phyloP scores from a whole-genome alignment of 2,329 filamentous ascomycete genomes.

The Calonectria multiphialidica region DNA sequence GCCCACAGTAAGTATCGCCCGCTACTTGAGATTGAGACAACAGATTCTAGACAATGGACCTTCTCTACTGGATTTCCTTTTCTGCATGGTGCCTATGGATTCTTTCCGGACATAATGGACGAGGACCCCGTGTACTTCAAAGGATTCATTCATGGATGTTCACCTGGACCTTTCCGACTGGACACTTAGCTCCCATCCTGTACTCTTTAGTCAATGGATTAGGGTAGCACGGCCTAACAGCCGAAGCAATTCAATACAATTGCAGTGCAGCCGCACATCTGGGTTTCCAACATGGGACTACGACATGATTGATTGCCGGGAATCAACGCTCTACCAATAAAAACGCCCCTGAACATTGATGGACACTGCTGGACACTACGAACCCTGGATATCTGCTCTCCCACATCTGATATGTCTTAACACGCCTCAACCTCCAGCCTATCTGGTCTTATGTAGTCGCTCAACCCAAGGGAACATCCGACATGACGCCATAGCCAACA shows the following conservation, averaged over 20 bases:
- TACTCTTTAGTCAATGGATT: conserved; percentile 16
- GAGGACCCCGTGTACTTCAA: conserved; percentile 32
- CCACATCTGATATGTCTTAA: neutral
- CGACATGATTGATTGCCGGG: conserved; percentile 18
- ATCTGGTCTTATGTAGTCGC: neutral
- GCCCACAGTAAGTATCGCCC: conserved; percentile 55
- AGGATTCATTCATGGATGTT: neutral
- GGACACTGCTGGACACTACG: conserved; percentile 23
- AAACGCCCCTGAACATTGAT: conserved; percentile 15
- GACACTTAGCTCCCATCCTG: conserved; percentile 23
- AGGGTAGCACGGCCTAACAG: conserved; percentile 34
- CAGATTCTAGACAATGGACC: conserved; percentile 37
- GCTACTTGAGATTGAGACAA: conserved; percentile 39
- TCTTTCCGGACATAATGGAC: conserved; percentile 31
- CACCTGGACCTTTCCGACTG: conserved; percentile 20
- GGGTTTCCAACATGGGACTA: conserved; percentile 25
- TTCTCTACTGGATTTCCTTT: conserved; percentile 35
- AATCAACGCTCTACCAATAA: conserved; percentile 3
- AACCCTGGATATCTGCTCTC: neutral
- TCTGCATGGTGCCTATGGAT: conserved; percentile 30
- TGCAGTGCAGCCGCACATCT: conserved; percentile 50
- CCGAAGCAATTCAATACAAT: conserved; percentile 49
- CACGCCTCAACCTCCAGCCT: conserved; percentile 21
- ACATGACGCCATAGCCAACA: neutral
- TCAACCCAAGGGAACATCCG: neutral